Base-by-base conservation (phyloP, 2,329 filamentous ascomycete species). In the Tolypocladium sp. region DNA sequence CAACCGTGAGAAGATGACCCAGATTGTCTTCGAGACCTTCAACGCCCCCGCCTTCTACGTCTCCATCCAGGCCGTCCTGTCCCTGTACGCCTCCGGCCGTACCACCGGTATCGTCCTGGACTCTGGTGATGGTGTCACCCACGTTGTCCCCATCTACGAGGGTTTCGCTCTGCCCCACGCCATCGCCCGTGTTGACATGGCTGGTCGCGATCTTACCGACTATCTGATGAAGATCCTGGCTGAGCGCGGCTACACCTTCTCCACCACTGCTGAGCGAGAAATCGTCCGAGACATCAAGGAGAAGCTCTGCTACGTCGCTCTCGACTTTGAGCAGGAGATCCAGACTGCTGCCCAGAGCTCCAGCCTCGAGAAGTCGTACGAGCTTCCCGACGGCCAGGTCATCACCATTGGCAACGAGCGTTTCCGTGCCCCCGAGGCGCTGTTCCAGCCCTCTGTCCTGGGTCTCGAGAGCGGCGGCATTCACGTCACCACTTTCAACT, bases 1-100 rank as follows among this genome's bases (percentile, higher is more conserved):
- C 84, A 99, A 99, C 87, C 91, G 94, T 88, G 94, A 99, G 87
- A 99, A 99, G 92, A 99, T 99, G 94, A 97, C 94, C 71, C 94
- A 99, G 85, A 99, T 99, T 69, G 92, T 99, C 79, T 99, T 99
- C 85, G 94, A 99, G 88, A 99, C 94, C 73, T 99, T 99, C 89
- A 97, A 99, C 85, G 93, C 94, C 73, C 94, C 94, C 70, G 94
- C 94, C 71, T 97, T 99, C 88, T 99, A 99, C 87, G 94, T 99
- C 84, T 97, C 94, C 75, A 99, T 99, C 80, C 93, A 97, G 87
- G 94, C 94, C 77, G 94, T 99, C 68, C 87, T 99, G 73, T 99
- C 94, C 66, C 90, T 99, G 78, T 99, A 99, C 84, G 94, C 94
- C 73, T 99, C 94, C 74, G 94, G 94, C 89, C 94, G 94, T 93